Evolutionary conservation across 1,139 yeast genomes (phyloP), one percentile per base, ranked within the genome.

Genomic region (Eremothecium coryli): DNA sequence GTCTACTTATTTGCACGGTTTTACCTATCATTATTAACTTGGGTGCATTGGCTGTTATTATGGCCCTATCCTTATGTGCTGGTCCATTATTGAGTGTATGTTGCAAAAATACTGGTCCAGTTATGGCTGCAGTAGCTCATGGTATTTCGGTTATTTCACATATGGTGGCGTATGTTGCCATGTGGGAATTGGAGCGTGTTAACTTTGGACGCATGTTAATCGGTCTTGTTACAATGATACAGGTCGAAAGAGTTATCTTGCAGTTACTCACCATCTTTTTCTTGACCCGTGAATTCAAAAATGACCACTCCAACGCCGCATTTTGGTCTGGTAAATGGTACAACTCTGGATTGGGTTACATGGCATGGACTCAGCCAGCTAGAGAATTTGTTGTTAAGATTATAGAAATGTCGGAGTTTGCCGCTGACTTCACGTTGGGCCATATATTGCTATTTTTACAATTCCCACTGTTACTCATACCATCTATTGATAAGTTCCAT

Each of bases 281-380:
- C 65, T 72, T 90, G 60, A 88, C 98, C 35, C 80, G 99, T 70
- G 99, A 90, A 66, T 88, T 86, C 70, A 90, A 88, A 76, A 88
- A 85, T 54, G 98, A 93, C 64, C 88, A 82, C 60, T 73, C 98
- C 29, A 90, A 90, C 67, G 80, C 94, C 52, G 97, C 98, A 18
- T 90, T 93, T 90, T 90, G 99, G 99, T 82, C 95, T 43, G 99
- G 99, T 72, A 88, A 88, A 65, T 90, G 99, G 99, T 85, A 88
- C 64, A 88, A 93, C 44, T 70, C 85, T 44, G 93, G 95, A 56
- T 68, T 90, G 66, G 98, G 98, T 44, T 80, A 82, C 77, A 79
- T 82, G 76, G 95, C 97, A 14, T 73, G 84, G 70, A 82, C 97
- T 24, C 98, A 90, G 68, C 98, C 99, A 45, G 61, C 84, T 33